Base-by-base conservation (phyloP, 768 basidiomycete species). In the Crassisporium funariophilum region DNA sequence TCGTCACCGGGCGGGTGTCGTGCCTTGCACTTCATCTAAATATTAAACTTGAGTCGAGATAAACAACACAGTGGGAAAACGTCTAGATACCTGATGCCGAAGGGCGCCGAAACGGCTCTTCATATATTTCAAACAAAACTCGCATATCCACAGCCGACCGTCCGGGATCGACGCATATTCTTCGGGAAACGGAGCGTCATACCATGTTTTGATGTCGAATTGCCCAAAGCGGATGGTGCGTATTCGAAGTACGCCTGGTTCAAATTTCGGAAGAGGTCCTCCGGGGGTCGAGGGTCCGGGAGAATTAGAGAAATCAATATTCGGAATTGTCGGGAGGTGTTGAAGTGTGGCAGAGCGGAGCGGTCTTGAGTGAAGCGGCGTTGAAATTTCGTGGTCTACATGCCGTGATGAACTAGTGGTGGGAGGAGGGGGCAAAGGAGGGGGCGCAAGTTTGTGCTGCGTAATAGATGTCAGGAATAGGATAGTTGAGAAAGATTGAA, bases 121-220 rank as follows among this genome's bases (percentile, higher is more conserved):
- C 88, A 97, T 95, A 58, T 98, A 98, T 71, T 95, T 98, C 59
- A 99, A 65, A 63, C 97, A 99, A 65, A 93, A 97, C 64, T 98
- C 95, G 68, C 97, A 99, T 62, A 97, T 86, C 93, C 93, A 98
- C 47, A 99, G 69, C 44, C 85, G 74, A 13, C 95, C 94, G 56
- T 98, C 93, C 16, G 93, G 90, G 46, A 95, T 87, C 45, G 83
- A 82, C 33, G 91, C 83, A 65, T 97, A 98, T 65, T 99, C 97
- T 63, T 98, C 95, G 0, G 97, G 95, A 64, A 98, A 98, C 5
- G 97, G 97, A 17, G 97, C 97, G 62, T 97, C 93, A 65, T 92
- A 98, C 97, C 97, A 99, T 3, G 97, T 98, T 64, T 92, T 84
- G 61, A 98, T 92, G 59, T 98, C 94, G 62, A 76, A 95, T 46